These are phyloP conservation scores for Leccinellum luteum DNA, from an alignment of 768 basidiomycete species.

Conservation along the genomic window DNA sequence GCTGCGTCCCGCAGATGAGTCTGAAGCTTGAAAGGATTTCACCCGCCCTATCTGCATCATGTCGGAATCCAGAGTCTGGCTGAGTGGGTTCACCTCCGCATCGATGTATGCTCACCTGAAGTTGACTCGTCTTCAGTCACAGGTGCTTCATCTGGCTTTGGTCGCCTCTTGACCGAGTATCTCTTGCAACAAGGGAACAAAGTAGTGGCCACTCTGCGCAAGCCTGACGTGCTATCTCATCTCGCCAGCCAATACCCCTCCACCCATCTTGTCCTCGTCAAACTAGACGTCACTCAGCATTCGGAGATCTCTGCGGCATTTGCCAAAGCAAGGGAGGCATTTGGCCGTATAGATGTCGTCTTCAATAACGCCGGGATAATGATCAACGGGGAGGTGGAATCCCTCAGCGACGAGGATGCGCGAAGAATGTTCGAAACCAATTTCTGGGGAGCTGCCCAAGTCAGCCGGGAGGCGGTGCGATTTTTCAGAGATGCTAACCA, in stretches of 20 bases:
- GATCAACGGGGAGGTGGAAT: constrained; percentile 34
- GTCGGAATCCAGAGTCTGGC: constrained; percentile 16
- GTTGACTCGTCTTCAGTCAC: neutral
- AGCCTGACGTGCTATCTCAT: constrained; percentile 32
- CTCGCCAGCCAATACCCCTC: constrained; percentile 27
- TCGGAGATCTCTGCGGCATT: constrained; percentile 30
- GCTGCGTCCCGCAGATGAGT: neutral
- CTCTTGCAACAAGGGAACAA: constrained; percentile 35
- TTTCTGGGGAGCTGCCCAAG: constrained; percentile 32
- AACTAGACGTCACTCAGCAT: constrained; percentile 31
- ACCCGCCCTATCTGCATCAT: neutral
- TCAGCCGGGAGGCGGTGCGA: constrained; percentile 31
- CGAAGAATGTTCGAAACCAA: constrained; percentile 38
- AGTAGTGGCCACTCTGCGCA: constrained; percentile 44
- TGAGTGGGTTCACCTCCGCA: neutral
- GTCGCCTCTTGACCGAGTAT: constrained; percentile 33
- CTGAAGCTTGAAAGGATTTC: neutral
- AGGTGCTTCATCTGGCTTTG: constrained; percentile 10
- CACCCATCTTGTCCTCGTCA: constrained; percentile 21
- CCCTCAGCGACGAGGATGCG: constrained; percentile 28
- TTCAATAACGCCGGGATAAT: constrained; percentile 37
- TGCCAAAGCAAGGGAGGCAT: constrained; percentile 24
- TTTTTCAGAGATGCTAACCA: constrained; percentile 38
- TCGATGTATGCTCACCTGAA: neutral
- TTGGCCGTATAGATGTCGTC: constrained; percentile 38